Evolutionary conservation across 106 monocot genomes (phyloP).

Genomic region (Allium cepa): DNA sequence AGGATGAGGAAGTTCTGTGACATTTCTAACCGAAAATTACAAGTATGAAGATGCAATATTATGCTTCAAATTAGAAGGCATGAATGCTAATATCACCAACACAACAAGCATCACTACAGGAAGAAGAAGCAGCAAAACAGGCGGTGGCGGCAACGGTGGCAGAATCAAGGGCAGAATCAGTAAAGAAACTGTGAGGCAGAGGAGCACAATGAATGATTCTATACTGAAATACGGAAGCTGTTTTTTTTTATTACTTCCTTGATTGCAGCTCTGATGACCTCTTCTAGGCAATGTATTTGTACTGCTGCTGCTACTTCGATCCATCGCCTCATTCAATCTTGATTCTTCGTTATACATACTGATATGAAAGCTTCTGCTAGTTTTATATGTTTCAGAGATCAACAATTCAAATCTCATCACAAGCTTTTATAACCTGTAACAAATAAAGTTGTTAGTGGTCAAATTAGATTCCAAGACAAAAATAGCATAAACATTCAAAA

Average conservation of each 20-base stretch:
- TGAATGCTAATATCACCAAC: background rate
- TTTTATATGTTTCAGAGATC: background rate
- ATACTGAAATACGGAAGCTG: background rate
- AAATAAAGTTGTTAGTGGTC: too few relatives aligned
- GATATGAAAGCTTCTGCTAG: background rate
- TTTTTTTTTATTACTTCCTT: background rate
- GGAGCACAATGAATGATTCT: background rate
- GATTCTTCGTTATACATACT: background rate
- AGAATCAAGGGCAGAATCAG: conserved; percentile 4
- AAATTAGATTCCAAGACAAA: too few relatives aligned
- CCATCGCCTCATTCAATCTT: background rate
- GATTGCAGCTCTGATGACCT: too few relatives aligned
- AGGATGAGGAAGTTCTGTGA: too few relatives aligned
- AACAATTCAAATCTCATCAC: background rate
- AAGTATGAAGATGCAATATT: background rate
- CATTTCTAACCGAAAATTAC: background rate
- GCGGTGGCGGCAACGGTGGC: conserved; percentile 9
- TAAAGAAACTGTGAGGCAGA: background rate
- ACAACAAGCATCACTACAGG: background rate
- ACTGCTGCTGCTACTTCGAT: background rate
- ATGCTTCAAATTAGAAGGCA: background rate
- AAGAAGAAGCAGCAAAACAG: conserved; percentile 1
- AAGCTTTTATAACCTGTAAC: too few relatives aligned
- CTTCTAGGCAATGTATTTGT: background rate
- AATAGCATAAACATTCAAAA: too few relatives aligned